Conservation (phyloP, 1,284 basidiomycete species). For the Erythrobasidium hasegawianum region DNA sequence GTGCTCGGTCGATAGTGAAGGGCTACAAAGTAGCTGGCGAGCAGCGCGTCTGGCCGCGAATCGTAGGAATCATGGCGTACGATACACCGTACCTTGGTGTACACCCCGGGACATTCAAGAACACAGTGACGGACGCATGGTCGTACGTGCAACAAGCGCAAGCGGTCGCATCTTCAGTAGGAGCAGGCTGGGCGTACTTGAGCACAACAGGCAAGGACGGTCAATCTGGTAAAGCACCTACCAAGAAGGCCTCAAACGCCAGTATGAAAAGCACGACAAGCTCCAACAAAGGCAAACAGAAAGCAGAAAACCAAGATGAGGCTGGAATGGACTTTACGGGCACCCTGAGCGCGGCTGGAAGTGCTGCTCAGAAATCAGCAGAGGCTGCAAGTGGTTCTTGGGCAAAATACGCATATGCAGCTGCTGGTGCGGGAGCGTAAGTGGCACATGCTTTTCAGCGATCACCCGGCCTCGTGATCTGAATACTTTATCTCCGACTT, state of each 20-base stretch:
- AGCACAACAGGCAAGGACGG: conserved; percentile 4
- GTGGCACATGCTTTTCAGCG: too few species aligned
- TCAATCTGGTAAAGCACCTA: neutral
- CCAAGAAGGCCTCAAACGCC: neutral
- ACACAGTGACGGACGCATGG: conserved; percentile 47
- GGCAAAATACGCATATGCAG: conserved; percentile 30
- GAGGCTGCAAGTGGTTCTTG: conserved; percentile 7
- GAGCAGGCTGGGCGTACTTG: conserved; percentile 25
- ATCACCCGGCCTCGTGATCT: too few species aligned
- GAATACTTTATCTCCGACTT: too few species aligned
- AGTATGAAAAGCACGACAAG: conserved; percentile 6
- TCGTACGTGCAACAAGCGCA: conserved; percentile 45
- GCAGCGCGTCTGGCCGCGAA: conserved; percentile 31
- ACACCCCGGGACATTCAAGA: conserved; percentile 48
- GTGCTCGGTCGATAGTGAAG: conserved; percentile 20
- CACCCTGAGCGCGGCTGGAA: conserved; percentile 14
- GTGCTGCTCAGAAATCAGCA: conserved; percentile 11
- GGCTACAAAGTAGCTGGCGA: conserved; percentile 1
- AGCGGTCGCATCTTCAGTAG: conserved; percentile 36
- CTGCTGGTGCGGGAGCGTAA: conserved; percentile 34
- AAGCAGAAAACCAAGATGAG: conserved; percentile 28
- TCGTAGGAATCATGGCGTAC: conserved; percentile 35
- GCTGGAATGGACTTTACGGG: neutral
- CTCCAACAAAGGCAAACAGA: conserved; percentile 31
- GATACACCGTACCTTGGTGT: conserved; percentile 45